Evolutionary conservation across 1,284 basidiomycete genomes (phyloP).

Genomic region (Boletus holoroseus): DNA sequence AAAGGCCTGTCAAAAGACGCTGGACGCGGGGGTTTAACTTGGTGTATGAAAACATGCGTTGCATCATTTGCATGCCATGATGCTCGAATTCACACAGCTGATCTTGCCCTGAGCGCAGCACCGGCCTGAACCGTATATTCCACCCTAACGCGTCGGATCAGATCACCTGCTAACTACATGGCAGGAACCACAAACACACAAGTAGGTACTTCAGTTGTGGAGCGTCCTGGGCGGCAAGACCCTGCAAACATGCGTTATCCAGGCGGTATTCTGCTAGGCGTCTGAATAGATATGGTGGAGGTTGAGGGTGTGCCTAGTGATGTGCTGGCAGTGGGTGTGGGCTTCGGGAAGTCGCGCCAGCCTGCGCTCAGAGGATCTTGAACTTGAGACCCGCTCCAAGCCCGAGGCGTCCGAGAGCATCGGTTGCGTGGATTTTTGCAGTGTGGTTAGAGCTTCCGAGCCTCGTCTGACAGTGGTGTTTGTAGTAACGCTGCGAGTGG

Average conservation of each 20-base stretch:
- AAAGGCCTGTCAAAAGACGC: not conserved
- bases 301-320: slow-evolving; percentile 3
- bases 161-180: not conserved
- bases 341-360: not conserved
- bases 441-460: not conserved
- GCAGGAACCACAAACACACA: slow-evolving; percentile 1
- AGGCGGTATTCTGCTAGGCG: slow-evolving; percentile 4
- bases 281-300: slow-evolving; percentile 1
- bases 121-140: not conserved
- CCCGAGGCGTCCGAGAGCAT: not conserved
- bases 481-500: not conserved
- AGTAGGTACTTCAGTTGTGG: not conserved
- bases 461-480: not conserved
- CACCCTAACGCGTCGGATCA: slow-evolving; percentile 6
- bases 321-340: not conserved
- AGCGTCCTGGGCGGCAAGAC: slow-evolving; percentile 1
- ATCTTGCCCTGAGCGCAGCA: not conserved
- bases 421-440: not conserved
- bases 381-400: too few species aligned
- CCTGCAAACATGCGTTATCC: slow-evolving; percentile 16
- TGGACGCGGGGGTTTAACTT: slow-evolving; percentile 1
- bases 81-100: slow-evolving; percentile 1
- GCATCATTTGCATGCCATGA: slow-evolving; percentile 1
- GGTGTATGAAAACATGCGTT: slow-evolving; percentile 12
- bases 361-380: not conserved